These are phyloP conservation scores for Trichoderma lentiforme DNA, from an alignment of 2,329 filamentous ascomycete species.

Conservation along the genomic window DNA sequence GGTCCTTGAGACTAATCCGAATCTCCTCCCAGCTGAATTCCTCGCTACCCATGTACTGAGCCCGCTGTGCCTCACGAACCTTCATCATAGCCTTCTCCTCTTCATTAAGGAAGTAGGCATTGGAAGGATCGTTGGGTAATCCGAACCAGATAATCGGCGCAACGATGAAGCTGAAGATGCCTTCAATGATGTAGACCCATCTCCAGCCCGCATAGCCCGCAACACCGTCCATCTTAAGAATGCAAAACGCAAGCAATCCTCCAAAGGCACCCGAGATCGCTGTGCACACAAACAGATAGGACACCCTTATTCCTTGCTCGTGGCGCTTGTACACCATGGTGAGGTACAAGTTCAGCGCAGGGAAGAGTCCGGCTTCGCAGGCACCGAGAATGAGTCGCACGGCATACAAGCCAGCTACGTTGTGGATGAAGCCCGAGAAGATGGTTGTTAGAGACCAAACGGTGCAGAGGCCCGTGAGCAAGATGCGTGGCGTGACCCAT, in stretches of 20 bases:
- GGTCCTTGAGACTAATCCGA: slow-evolving; percentile 44
- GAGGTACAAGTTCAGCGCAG: slow-evolving; percentile 28
- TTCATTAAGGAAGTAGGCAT: slow-evolving; percentile 46
- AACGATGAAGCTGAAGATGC: slow-evolving; percentile 41
- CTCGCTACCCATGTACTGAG: slow-evolving; percentile 47
- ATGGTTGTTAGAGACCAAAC: slow-evolving; percentile 30
- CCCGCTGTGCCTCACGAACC: slow-evolving; percentile 42
- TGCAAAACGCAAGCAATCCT: slow-evolving; percentile 45
- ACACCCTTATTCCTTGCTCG: slow-evolving; percentile 53
- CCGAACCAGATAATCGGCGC: slow-evolving; percentile 44
- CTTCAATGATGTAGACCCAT: slow-evolving; percentile 51
- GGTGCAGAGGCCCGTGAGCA: slow-evolving; percentile 28
- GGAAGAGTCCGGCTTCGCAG: slow-evolving; percentile 28
- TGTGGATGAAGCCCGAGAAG: slow-evolving; percentile 31
- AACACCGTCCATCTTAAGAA: slow-evolving; percentile 45
- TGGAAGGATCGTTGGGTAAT: slow-evolving; percentile 44
- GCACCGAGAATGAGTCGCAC: slow-evolving; percentile 27
- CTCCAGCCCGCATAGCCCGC: slow-evolving; percentile 45
- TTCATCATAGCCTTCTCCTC: slow-evolving; percentile 51
- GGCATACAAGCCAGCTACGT: slow-evolving; percentile 27
- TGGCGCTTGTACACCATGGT: slow-evolving; percentile 40
- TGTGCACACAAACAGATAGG: slow-evolving; percentile 46
- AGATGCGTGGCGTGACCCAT: slow-evolving; percentile 31
- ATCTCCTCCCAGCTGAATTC: slow-evolving; percentile 51
- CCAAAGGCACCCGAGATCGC: slow-evolving; percentile 45